Conservation (phyloP, 768 basidiomycete genomes). For the Tylopilus cervinicoccineus region DNA sequence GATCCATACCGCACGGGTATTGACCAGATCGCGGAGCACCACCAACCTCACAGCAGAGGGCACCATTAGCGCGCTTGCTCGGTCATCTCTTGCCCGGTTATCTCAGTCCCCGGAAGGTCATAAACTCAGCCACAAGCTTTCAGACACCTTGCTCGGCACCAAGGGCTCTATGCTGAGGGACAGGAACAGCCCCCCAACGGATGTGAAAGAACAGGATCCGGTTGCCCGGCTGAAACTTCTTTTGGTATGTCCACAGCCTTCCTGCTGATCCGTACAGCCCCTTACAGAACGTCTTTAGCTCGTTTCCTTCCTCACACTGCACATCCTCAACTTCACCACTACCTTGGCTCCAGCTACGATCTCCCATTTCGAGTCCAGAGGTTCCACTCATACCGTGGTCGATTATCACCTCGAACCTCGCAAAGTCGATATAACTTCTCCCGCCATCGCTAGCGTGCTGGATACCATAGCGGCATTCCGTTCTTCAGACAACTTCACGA, state of each 20-base stretch:
- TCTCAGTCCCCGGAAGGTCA: conserved; percentile 16
- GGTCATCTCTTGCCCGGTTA: conserved; percentile 25
- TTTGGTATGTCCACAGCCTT: conserved; percentile 47
- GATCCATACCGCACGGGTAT: conserved; percentile 57
- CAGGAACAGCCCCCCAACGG: conserved; percentile 38
- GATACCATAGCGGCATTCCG: conserved; percentile 47
- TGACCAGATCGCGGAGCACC: conserved; percentile 38
- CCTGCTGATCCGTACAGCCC: not conserved
- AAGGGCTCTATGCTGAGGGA: conserved; percentile 47
- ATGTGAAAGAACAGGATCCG: conserved; percentile 66
- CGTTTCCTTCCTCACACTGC: conserved; percentile 85
- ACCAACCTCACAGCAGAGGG: conserved; percentile 28
- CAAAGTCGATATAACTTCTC: conserved; percentile 69
- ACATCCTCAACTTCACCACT: conserved; percentile 89
- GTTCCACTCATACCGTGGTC: conserved; percentile 8
- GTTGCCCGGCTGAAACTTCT: conserved; percentile 86
- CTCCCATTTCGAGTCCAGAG: conserved; percentile 37
- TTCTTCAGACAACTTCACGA: conserved; percentile 7
- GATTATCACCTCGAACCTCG: conserved; percentile 29
- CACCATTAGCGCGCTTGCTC: conserved; percentile 28
- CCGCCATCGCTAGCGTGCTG: conserved; percentile 55
- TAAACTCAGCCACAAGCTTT: conserved; percentile 23
- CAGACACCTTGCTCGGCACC: conserved; percentile 37
- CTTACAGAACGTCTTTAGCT: conserved; percentile 45
- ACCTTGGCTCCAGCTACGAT: conserved; percentile 73